Evolutionary conservation across 768 basidiomycete genomes (phyloP).

Genomic region (Piloderma croceum): DNA sequence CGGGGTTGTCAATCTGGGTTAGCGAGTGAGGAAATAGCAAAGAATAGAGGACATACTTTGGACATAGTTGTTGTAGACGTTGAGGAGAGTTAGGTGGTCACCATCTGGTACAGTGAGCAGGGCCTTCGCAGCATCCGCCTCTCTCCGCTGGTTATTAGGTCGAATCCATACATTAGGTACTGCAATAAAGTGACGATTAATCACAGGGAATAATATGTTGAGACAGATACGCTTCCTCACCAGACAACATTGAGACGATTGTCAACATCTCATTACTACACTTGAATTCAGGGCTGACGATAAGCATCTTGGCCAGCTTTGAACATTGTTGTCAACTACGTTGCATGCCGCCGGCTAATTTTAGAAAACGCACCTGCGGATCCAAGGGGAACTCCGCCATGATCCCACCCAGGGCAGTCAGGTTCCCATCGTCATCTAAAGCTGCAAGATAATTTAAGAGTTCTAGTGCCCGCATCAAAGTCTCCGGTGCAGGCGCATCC

Average conservation of each 20-base stretch:
- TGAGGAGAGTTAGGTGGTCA: slow-evolving; percentile 92
- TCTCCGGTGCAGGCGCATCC: slow-evolving; percentile 92
- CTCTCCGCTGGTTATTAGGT: slow-evolving; percentile 79
- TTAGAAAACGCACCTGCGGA: slow-evolving; percentile 63
- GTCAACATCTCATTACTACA: slow-evolving; percentile 95
- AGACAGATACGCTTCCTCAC: slow-evolving; percentile 34
- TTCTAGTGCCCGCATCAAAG: slow-evolving; percentile 94
- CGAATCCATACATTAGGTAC: slow-evolving; percentile 95
- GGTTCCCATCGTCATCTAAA: slow-evolving; percentile 87
- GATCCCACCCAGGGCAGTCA: slow-evolving; percentile 79
- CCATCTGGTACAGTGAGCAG: slow-evolving; percentile 86
- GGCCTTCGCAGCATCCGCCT: slow-evolving; percentile 91
- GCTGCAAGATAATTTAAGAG: slow-evolving; percentile 88
- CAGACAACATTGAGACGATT: slow-evolving; percentile 94
- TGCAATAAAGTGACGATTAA: slow-evolving; percentile 17
- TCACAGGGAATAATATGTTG: neutral
- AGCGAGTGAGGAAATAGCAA: neutral
- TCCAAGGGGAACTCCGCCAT: slow-evolving; percentile 99
- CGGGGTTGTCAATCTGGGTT: neutral
- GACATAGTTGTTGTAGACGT: slow-evolving; percentile 91
- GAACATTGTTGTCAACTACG: neutral
- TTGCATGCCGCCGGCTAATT: neutral
- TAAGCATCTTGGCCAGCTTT: slow-evolving; percentile 93
- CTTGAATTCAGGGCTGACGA: slow-evolving; percentile 89
- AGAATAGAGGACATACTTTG: slow-evolving; percentile 47